Evolutionary conservation across 306 rosid species (phyloP).

Genomic region (Coriaria nepalensis): DNA sequence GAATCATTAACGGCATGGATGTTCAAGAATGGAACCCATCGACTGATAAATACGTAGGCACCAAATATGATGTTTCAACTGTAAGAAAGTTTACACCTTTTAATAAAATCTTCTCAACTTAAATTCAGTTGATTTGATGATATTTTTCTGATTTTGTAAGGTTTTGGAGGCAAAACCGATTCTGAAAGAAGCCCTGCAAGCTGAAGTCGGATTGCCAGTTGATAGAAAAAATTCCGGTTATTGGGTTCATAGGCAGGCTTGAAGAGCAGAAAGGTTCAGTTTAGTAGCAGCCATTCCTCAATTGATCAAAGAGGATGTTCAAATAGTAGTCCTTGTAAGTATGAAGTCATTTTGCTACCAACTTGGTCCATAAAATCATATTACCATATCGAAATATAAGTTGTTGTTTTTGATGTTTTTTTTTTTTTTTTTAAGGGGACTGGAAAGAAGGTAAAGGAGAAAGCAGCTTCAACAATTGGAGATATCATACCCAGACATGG

Average conservation of each 20-base stretch:
- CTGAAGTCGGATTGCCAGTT: constrained; percentile 74
- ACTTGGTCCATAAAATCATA: no score
- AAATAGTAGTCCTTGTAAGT: constrained; percentile 64
- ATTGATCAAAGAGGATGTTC: constrained; percentile 45
- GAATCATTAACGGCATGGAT: constrained; percentile 85
- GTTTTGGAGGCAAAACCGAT: constrained; percentile 48
- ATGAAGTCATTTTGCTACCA: not conserved
- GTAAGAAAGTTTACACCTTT: constrained; percentile 20
- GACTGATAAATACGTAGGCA: constrained; percentile 41
- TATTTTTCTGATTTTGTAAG: constrained; percentile 11
- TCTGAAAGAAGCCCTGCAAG: constrained; percentile 75
- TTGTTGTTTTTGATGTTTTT: constrained; percentile 16
- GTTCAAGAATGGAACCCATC: constrained; percentile 83
- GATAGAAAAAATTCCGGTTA: constrained; percentile 48
- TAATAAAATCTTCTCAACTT: not conserved
- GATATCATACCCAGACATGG: constrained; percentile 43
- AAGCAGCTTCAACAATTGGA: constrained; percentile 61
- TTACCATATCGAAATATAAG: not conserved
- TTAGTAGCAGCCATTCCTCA: constrained; percentile 66
- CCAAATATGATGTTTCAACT: constrained; percentile 41
- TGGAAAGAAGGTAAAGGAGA: constrained; percentile 66
- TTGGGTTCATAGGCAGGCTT: constrained; percentile 71
- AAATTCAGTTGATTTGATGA: not conserved
- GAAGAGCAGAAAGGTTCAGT: constrained; percentile 94
- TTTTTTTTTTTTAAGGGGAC: constrained; percentile 46